These are phyloP conservation scores for Lolium rigidum DNA, from an alignment of 176 grass and related monocot species.

Conservation along the genomic window DNA sequence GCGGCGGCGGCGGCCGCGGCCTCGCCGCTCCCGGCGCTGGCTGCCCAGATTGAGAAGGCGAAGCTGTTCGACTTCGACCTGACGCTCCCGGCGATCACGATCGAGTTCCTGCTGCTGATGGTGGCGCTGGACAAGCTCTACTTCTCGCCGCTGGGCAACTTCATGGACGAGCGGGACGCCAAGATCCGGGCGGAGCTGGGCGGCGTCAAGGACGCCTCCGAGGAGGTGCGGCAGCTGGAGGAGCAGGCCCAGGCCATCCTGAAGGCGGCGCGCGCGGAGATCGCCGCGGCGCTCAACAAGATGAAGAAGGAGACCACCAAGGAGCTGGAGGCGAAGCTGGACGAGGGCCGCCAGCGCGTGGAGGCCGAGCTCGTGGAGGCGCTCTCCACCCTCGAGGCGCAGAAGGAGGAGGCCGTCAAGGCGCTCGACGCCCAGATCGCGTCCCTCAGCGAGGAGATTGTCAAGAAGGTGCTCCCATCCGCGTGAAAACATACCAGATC, in stretches of 20 bases:
- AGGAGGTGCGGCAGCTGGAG: slow-evolving; percentile 93
- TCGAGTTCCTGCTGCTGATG: slow-evolving; percentile 95
- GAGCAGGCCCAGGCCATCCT: slow-evolving; percentile 78
- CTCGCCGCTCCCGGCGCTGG: slow-evolving; percentile 78
- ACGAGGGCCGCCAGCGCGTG: slow-evolving; percentile 74
- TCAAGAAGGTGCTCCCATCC: slow-evolving; percentile 87
- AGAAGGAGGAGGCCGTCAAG: slow-evolving; percentile 85
- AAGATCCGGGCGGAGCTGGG: slow-evolving; percentile 83
- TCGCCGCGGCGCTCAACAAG: slow-evolving; percentile 94
- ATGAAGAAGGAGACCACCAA: slow-evolving; percentile 95
- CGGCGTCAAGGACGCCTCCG: slow-evolving; percentile 92
- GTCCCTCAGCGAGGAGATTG: slow-evolving; percentile 91
- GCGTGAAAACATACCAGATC: slow-evolving; percentile 42
- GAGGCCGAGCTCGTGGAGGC: slow-evolving; percentile 90
- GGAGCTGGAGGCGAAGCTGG: slow-evolving; percentile 83
- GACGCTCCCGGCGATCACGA: slow-evolving; percentile 77
- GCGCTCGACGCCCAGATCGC: slow-evolving; percentile 92
- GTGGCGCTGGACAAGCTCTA: slow-evolving; percentile 97
- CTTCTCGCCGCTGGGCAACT: slow-evolving; percentile 91
- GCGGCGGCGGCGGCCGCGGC: slow-evolving; percentile 60
- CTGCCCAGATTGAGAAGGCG: slow-evolving; percentile 96
- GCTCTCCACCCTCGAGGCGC: slow-evolving; percentile 71
- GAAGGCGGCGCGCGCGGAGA: slow-evolving; percentile 88
- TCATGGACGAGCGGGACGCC: slow-evolving; percentile 98
- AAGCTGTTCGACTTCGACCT: slow-evolving; percentile 96